These are phyloP conservation scores for Cryptomeria japonica DNA, from an alignment of 75 land plant species.

Conservation along the genomic window DNA sequence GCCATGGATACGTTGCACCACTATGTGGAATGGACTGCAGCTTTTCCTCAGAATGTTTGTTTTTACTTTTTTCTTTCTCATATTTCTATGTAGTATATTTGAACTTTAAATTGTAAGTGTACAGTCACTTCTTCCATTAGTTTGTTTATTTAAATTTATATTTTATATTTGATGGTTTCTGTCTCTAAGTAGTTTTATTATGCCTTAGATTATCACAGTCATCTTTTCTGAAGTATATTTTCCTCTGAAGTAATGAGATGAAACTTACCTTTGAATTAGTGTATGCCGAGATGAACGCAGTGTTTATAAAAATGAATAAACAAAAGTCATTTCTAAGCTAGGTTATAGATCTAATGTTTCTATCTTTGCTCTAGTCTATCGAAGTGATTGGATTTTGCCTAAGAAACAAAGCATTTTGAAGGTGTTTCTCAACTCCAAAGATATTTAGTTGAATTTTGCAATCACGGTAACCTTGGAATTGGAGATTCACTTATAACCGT, in stretches of 20 bases:
- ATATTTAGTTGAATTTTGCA: neutral
- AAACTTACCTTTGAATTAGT: neutral
- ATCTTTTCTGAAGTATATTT: neutral
- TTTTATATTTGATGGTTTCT: neutral
- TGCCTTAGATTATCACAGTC: neutral
- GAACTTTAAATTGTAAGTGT: neutral
- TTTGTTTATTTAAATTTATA: neutral
- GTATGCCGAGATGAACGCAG: neutral
- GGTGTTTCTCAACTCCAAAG: neutral
- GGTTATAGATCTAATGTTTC: neutral
- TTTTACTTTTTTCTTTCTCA: neutral
- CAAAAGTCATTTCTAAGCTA: neutral
- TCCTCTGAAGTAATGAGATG: neutral
- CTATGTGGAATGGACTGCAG: neutral
- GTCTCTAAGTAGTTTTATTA: neutral
- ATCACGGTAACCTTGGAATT: neutral
- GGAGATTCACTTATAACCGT: no score
- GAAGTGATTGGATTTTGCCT: neutral
- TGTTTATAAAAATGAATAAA: neutral
- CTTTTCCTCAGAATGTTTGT: neutral
- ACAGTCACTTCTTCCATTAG: neutral
- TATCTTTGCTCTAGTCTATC: neutral
- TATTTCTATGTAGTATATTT: neutral
- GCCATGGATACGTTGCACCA: neutral
- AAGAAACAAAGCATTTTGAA: no score